Percentiles rank a stretch among this genome's conserved stretches.
phyloP scores from a whole-genome alignment of 257 asterid species.

The Solanum raphanifolium region DNA sequence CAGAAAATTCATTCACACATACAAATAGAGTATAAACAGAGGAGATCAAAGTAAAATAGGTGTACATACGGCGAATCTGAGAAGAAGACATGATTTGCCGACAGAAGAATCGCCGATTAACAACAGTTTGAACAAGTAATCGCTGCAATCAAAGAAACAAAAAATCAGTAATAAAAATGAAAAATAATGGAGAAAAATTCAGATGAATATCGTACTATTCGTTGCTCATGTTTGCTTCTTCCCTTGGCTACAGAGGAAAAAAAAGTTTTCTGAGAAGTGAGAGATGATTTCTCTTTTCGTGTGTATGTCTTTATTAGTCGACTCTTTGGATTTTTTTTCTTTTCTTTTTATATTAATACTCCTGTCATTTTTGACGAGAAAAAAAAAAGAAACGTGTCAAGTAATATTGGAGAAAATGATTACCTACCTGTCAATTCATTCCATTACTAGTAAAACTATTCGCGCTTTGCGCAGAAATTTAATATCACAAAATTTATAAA shows the following conservation, averaged over 20 bases:
- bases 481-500: too few relatives aligned
- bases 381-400: background rate
- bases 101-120: conserved; percentile 50
- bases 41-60: background rate
- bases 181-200: background rate
- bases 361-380: background rate
- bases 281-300: background rate
- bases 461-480: too few relatives aligned
- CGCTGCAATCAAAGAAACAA: conserved; percentile 11
- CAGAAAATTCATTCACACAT: background rate
- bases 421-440: background rate
- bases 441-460: background rate
- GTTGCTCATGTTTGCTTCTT: conserved; percentile 23
- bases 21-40: background rate
- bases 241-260: background rate
- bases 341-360: background rate
- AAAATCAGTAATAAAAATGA: background rate
- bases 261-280: background rate
- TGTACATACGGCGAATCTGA: conserved; percentile 42
- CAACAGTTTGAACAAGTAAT: conserved; percentile 46
- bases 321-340: background rate
- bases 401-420: background rate
- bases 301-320: background rate
- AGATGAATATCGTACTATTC: conserved; percentile 22
- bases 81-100: conserved; percentile 50